Base-by-base conservation (phyloP, 2,329 filamentous ascomycete species). In the Colletotrichum gloeosporioides region DNA sequence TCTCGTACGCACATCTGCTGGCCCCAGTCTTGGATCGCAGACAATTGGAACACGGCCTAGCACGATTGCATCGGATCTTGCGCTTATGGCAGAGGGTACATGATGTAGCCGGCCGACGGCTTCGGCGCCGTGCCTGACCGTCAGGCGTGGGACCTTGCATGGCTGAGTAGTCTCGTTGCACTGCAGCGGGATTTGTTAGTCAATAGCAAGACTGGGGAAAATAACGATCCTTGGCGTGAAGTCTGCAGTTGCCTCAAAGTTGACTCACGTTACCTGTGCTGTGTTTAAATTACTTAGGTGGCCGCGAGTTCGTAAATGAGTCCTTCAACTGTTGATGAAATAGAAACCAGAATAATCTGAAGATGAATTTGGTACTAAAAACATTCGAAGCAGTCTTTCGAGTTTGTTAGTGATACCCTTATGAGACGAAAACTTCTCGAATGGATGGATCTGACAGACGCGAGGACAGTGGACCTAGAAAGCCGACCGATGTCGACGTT, bases 11-110 rank as follows among this genome's bases (percentile, higher is more conserved):
- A 67, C 86, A 87, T 59, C 55, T 22, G 22, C 13, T 27, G 5
- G 79, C 78, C 3, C 79, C 80, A 6, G 76, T 83, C 70, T 81
- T 84, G n/a, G 86, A 84, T 9, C 83, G 82, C 6, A 84, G 72
- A 67, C 87, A 88, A 73, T 87, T 87, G 73, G 80, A 82, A 74
- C 87, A 88, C 0, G 87, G 87, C 5, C 78, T 78, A 29, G 84
- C 81, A 36, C 85, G 82, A 71, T 88, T 83, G 71, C 87, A 88
- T n/a, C 83, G 82, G 18, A 88, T 83, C 76, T 88, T 88, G 66
- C 87, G 85, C n/a, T 81, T 82, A 12, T 87, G 81, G 73, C 87
- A 55, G 25, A 29, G 65, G 62, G 31, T 15, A 34, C n/a, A 34
- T 18, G 62, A 34, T 29, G 18, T 65, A n/a, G 62, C 62, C 32